A percentile compares a stretch with the other conserved stretches of the same genome.
phyloP scores from a whole-genome alignment of 306 rosid genomes.

The Begonia masoniana region DNA sequence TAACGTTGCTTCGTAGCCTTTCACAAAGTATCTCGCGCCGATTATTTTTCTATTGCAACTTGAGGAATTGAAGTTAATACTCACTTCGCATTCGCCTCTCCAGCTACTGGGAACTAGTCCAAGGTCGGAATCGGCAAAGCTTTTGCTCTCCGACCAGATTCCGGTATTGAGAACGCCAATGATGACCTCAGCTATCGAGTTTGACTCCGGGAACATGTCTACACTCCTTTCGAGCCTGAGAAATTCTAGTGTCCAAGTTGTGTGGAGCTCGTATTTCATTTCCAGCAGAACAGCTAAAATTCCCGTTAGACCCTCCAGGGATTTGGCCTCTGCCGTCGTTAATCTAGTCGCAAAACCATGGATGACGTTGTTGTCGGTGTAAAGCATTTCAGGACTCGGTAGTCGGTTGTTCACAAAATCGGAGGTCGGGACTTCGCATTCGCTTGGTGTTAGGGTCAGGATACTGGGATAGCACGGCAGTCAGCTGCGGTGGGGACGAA shows the following conservation, averaged over 20 bases:
- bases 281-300: slow-evolving; percentile 47
- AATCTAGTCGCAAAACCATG: slow-evolving; percentile 65
- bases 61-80: slow-evolving; percentile 39
- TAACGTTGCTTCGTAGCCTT: slow-evolving; percentile 28
- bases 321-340: slow-evolving; percentile 31
- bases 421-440: no score
- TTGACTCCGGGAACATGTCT: slow-evolving; percentile 14
- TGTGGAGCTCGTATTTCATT: slow-evolving; percentile 43
- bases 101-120: no score
- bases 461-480: no score
- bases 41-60: slow-evolving; percentile 60
- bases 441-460: no score
- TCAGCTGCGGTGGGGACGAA: no score
- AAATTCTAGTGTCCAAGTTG: slow-evolving; percentile 72
- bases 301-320: slow-evolving; percentile 30
- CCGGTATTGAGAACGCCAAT: no score
- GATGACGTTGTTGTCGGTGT: slow-evolving; percentile 46
- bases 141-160: no score
- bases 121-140: no score
- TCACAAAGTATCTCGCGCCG: slow-evolving; percentile 53
- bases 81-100: slow-evolving; percentile 60
- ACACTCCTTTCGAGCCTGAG: slow-evolving; percentile 43
- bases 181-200: slow-evolving; percentile 23
- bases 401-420: no score
- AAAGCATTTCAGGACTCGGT: slow-evolving; percentile 58